phyloP scores from a whole-genome alignment of 2,329 filamentous ascomycete species.

The Calonectria naviculata region DNA sequence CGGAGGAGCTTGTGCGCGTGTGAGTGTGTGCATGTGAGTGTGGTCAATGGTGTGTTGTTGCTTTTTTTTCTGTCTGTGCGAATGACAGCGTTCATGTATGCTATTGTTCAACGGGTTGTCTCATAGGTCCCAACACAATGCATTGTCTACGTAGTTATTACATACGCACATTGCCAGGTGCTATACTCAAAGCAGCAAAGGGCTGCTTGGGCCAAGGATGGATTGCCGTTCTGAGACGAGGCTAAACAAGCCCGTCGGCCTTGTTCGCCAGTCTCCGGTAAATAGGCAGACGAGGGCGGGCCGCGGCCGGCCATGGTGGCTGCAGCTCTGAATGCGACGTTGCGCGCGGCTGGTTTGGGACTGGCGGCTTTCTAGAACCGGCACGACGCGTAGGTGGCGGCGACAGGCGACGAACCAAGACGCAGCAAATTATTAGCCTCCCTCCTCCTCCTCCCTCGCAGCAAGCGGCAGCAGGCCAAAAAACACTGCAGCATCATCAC shows the following conservation, averaged over 20 bases:
- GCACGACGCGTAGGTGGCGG: background rate
- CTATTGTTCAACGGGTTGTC: background rate
- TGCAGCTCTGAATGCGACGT: background rate
- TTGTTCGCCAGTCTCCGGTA: background rate
- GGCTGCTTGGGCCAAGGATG: background rate
- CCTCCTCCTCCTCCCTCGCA: background rate
- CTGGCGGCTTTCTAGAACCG: background rate
- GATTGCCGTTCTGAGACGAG: background rate
- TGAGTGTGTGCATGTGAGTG: background rate
- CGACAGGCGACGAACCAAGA: background rate
- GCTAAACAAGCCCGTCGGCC: background rate
- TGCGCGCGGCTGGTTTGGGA: background rate
- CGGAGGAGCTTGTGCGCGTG: background rate
- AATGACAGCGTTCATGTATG: background rate
- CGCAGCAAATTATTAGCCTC: no score
- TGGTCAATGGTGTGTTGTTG: background rate
- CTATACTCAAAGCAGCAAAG: background rate
- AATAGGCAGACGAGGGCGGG: constrained; percentile 4
- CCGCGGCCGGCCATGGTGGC: background rate
- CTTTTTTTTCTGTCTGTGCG: background rate
- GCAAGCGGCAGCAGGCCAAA: background rate
- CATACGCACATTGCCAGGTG: background rate
- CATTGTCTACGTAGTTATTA: background rate
- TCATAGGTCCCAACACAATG: background rate
- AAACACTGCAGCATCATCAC: background rate